These are phyloP conservation scores for Tulasnella sp. DNA, from an alignment of 768 basidiomycete genomes.

Conservation along the genomic window DNA sequence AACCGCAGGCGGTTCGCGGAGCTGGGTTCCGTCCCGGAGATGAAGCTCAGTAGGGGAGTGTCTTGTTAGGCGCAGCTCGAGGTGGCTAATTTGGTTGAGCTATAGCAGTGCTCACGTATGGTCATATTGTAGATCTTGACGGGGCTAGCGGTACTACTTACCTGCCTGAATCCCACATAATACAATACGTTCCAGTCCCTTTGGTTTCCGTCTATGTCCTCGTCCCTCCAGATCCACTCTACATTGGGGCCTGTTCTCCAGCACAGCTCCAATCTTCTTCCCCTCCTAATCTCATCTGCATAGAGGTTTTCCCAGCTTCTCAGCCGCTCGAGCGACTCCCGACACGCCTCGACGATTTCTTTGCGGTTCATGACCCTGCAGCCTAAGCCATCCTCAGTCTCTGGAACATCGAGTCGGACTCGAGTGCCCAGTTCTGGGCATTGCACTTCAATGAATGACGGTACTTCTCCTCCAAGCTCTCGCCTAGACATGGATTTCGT, in stretches of 20 bases:
- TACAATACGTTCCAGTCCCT: conserved; percentile 72
- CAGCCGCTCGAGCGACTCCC: conserved; percentile 52
- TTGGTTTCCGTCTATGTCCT: conserved; percentile 56
- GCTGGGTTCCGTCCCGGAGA: conserved; percentile 45
- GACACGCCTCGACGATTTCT: conserved; percentile 62
- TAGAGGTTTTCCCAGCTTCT: conserved; percentile 62
- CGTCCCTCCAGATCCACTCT: conserved; percentile 83
- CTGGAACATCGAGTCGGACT: conserved; percentile 67
- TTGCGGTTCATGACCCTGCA: conserved; percentile 55
- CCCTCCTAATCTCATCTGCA: conserved; percentile 51
- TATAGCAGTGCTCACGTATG: background rate
- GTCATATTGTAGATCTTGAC: background rate
- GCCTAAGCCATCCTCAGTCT: conserved; percentile 44
- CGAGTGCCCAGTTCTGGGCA: conserved; percentile 64
- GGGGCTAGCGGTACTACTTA: conserved; percentile 39
- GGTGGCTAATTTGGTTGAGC: conserved; percentile 38
- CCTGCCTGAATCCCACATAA: conserved; percentile 71
- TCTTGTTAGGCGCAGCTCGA: conserved; percentile 71
- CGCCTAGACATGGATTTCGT: conserved; percentile 48
- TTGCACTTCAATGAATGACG: conserved; percentile 62
- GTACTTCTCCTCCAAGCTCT: conserved; percentile 67
- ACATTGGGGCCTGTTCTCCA: conserved; percentile 72
- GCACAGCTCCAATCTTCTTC: conserved; percentile 63
- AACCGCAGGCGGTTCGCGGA: conserved; percentile 73
- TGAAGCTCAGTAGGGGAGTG: conserved; percentile 55